These are phyloP conservation scores for Parietaria judaica DNA, from an alignment of 306 rosid species.

Conservation along the genomic window DNA sequence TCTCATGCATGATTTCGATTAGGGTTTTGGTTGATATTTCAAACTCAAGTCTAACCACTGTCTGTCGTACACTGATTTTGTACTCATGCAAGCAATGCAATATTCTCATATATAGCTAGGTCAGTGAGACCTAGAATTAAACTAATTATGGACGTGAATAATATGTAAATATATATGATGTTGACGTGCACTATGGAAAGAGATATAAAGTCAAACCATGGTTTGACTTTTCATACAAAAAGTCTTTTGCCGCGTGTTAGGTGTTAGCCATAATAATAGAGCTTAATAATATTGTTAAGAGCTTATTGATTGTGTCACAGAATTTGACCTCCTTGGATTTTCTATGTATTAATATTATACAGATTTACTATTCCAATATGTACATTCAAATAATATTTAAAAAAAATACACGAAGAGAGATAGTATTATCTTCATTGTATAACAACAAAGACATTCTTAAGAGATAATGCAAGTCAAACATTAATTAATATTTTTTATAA, in stretches of 20 bases:
- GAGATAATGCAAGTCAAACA: conserved; percentile 22
- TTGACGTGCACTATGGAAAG: not conserved
- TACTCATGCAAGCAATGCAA: not conserved
- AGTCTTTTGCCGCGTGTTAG: conserved; percentile 52
- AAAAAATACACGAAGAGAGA: not conserved
- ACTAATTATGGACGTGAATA: not conserved
- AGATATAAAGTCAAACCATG: conserved; percentile 22
- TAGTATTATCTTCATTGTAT: not conserved
- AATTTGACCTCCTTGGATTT: conserved; percentile 54
- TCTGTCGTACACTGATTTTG: conserved; percentile 8
- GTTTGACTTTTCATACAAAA: conserved; percentile 34
- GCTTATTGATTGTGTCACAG: conserved; percentile 53
- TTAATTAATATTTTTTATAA: not conserved
- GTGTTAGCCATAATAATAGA: conserved; percentile 15
- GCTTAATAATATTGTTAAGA: not conserved
- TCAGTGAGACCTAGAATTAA: not conserved
- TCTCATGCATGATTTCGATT: not conserved
- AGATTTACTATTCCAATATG: no score
- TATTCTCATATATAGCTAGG: not conserved
- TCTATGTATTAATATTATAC: not conserved
- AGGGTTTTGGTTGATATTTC: conserved; percentile 1
- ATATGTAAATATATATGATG: not conserved
- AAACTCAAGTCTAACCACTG: not conserved
- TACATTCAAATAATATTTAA: conserved; percentile 14
- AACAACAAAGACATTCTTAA: not conserved